phyloP scores from a whole-genome alignment of 805 yeast genomes.

The Brettanomyces sp. region DNA sequence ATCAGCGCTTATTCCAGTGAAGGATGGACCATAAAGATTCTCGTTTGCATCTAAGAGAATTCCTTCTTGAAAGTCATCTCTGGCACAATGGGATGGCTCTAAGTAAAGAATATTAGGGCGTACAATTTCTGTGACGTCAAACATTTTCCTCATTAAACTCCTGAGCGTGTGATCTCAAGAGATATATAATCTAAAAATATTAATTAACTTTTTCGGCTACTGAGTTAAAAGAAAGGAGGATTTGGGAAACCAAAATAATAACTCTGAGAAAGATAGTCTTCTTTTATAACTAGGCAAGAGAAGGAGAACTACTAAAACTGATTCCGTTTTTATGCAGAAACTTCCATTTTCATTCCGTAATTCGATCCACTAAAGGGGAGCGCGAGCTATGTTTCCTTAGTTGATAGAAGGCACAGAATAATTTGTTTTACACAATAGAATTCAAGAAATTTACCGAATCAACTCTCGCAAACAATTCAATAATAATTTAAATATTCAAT shows the following conservation, averaged over 20 bases:
- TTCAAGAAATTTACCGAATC: too few relatives aligned
- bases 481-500: too few relatives aligned
- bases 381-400: not conserved
- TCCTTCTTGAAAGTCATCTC: slow-evolving; percentile 90
- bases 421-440: too few relatives aligned
- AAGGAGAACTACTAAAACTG: too few relatives aligned
- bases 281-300: too few relatives aligned
- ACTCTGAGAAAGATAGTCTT: too few relatives aligned
- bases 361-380: not conserved
- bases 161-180: too few relatives aligned
- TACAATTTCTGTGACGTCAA: slow-evolving; percentile 48
- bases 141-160: slow-evolving; percentile 24
- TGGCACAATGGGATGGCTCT: slow-evolving; percentile 92
- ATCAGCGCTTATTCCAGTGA: slow-evolving; percentile 31
- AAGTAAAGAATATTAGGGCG: slow-evolving; percentile 78
- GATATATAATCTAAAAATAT: too few relatives aligned
- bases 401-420: not conserved
- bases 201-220: too few relatives aligned
- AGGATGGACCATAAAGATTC: slow-evolving; percentile 85
- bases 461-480: too few relatives aligned
- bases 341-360: not conserved
- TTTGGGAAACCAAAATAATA: too few relatives aligned
- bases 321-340: not conserved
- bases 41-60: slow-evolving; percentile 91
- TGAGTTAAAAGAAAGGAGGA: too few relatives aligned